Evolutionary conservation across 1,139 yeast species (phyloP), one percentile per base, ranked within the genome.

Genomic region (Meyerozyma elateridarum): DNA sequence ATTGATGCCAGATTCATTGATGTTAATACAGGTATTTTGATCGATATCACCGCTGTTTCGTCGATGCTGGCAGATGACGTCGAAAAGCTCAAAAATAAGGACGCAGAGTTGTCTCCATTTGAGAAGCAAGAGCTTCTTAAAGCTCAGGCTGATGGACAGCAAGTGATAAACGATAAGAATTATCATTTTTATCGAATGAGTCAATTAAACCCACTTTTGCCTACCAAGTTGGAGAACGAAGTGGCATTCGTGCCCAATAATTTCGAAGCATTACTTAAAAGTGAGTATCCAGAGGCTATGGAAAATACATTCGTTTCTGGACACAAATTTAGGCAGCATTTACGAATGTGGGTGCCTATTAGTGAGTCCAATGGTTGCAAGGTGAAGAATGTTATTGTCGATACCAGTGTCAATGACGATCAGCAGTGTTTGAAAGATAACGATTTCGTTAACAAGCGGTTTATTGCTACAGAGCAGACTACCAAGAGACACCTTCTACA

Each of bases 1-100:
- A 41, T 44, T 8, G 46, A 44, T 15, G 48, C 48, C 4, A 37
- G 48, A 11, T 44, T 44, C 33, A 40, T 44, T 16, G 48, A 44
- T 27, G 28, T 37, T 7, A 33, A 34, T 20, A 37, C 48, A 9
- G 46, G 48, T 6, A 31, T 44, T n/a, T 40, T 40, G 14, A 37
- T 44, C 16, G 48, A 44, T 22, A 42, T 44, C 21, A 41, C 45
- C 4, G 48, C 22, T 9, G 17, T 27, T 7, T 8, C 22, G 8
- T 13, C 26, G 13, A 30, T 22, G 20, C 22, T 22, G 27, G 29
- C 13, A 9, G 16, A 14, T 8, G 22, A 22, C 9, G 20, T 22
- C 11, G 17, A 22, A 22, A 30, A 13, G n/a, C 25, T 17, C 4
- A 28, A 20, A 14, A 15, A 13, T 12, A 20, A 28, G 17, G 17